Base-by-base conservation (phyloP, 1,284 basidiomycete genomes). In the Grifola frondosa region DNA sequence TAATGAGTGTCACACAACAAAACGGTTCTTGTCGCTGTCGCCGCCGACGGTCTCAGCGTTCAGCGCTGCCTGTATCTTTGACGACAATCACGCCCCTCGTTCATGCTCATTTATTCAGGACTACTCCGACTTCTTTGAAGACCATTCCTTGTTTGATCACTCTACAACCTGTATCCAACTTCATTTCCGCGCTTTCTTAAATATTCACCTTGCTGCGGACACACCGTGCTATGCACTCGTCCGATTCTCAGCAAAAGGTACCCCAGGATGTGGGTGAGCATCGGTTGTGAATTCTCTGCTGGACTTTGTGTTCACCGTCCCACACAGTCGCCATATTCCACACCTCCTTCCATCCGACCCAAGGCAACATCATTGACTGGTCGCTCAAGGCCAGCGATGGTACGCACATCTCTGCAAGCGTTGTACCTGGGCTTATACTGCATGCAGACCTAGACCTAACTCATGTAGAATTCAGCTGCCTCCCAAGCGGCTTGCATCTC, bases 401-500 rank as follows among this genome's bases (percentile, higher is more conserved):
- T 82, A 42, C 45, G 72, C 56, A 29, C 1, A 21, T 20, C 21
- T 21, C 23, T 24, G 24, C 21, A 26, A 16, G n/a, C 22, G 15
- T 12, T 17, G 4, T 24, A 17, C 25, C 11, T 22, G 13, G 34
- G 17, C 37, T 25, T 32, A 25, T n/a, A 17, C 16, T 3, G 13
- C n/a, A 8, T 16, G 5, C 53, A 88, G 85, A 82, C 59, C 55
- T 89, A 39, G 74, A 73, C 48, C 69, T 90, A 21, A 78, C 81
- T 29, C 73, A 79, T 55, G 70, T 91, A 40, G 88, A 90, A 62
- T 91, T 88, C 62, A 88, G 77, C 54, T 80, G 80, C 11, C 71
- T 91, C 17, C 88, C 88, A 0, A 88, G 84, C 50, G 88, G 87
- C 3, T 66, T 91, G n/a, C 88, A 91, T 62, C 68, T 82, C 1